These are phyloP conservation scores for Auriscalpium vulgare DNA, from an alignment of 768 basidiomycete genomes.

Conservation along the genomic window DNA sequence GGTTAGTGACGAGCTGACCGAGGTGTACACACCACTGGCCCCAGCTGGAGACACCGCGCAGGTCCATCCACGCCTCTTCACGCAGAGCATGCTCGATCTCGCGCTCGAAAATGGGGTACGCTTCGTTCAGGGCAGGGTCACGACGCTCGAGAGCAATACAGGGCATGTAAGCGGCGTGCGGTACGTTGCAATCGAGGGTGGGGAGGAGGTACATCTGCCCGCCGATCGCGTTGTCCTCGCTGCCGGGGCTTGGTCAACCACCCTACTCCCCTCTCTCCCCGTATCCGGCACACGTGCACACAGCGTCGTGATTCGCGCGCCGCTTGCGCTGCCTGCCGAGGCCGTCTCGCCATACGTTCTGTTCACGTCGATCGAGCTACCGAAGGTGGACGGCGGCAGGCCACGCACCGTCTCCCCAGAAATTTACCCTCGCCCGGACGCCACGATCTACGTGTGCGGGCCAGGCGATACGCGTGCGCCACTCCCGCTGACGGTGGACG, in stretches of 20 bases:
- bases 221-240: constrained; percentile 69
- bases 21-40: constrained; percentile 55
- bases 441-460: constrained; percentile 73
- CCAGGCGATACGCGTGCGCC: constrained; percentile 58
- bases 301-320: constrained; percentile 57
- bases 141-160: constrained; percentile 34
- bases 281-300: constrained; percentile 63
- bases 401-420: constrained; percentile 39
- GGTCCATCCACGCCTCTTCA: constrained; percentile 71
- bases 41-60: constrained; percentile 55
- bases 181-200: constrained; percentile 23
- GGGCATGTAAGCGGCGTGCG: constrained; percentile 41
- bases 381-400: constrained; percentile 11
- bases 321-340: constrained; percentile 31
- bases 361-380: constrained; percentile 66
- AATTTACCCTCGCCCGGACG: constrained; percentile 63
- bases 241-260: constrained; percentile 84
- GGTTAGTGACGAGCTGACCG: constrained; percentile 43
- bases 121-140: constrained; percentile 40
- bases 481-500: constrained; percentile 64
- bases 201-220: constrained; percentile 27
- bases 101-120: constrained; percentile 47
- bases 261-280: constrained; percentile 46
- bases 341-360: constrained; percentile 68
- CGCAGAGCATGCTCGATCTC: constrained; percentile 60